These are phyloP conservation scores for Polyporus tsugae DNA, from an alignment of 1,284 basidiomycete species.

Conservation along the genomic window DNA sequence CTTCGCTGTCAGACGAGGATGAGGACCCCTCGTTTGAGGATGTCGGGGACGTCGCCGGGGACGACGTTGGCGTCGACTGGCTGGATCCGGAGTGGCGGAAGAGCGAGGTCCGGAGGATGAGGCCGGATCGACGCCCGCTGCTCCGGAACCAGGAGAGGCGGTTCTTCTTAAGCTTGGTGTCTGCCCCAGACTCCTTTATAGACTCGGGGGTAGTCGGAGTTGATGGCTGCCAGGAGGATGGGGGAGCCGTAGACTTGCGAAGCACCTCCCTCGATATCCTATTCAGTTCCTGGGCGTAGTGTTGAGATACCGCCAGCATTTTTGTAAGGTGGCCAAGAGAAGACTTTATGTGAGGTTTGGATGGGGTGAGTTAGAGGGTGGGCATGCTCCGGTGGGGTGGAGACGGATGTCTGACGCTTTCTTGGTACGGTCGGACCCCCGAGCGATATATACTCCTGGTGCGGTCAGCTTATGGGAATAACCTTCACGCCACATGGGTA, in stretches of 20 bases:
- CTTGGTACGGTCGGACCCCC: neutral
- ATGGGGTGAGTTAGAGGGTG: neutral
- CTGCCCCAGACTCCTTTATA: neutral
- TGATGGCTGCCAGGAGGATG: neutral
- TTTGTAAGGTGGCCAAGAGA: neutral
- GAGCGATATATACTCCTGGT: constrained; percentile 1
- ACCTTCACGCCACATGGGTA: constrained; percentile 5
- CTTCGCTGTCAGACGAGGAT: neutral
- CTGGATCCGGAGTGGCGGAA: constrained; percentile 2
- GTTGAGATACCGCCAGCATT: neutral
- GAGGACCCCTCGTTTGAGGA: neutral
- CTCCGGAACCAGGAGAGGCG: constrained; percentile 27
- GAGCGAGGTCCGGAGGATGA: constrained; percentile 16
- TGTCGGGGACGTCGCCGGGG: neutral
- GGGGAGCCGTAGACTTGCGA: constrained; percentile 1
- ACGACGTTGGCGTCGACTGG: constrained; percentile 3
- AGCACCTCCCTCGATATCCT: neutral
- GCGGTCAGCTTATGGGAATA: neutral
- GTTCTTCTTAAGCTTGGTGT: constrained; percentile 12
- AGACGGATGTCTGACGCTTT: neutral
- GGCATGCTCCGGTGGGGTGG: neutral
- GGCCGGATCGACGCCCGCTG: constrained; percentile 15
- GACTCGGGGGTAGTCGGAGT: neutral
- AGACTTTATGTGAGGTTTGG: neutral
- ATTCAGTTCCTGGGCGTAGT: neutral